Evolutionary conservation across 306 rosid genomes (phyloP), one percentile per base, ranked within the genome.

Genomic region (Alnus glutinosa): DNA sequence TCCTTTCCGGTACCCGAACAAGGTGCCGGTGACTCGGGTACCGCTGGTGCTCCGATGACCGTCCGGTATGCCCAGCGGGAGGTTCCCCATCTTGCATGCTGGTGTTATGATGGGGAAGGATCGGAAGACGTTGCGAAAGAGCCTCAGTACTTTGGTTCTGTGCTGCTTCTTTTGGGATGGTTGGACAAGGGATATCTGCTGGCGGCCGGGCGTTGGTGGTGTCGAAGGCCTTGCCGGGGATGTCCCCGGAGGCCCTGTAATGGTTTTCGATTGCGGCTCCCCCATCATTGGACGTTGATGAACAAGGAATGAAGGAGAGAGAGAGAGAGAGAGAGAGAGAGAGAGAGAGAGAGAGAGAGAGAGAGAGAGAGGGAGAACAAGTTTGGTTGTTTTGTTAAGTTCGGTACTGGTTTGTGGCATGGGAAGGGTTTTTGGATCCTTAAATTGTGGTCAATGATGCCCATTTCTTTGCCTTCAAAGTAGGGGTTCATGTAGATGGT

Each of bases 71-170:
- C 84, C 86, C 15, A 36, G 36, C 8, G 85, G 86, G 72, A 88
- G 39, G 0, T 86, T 0, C 0, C 96, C 92, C 78, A 89, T 88
- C 57, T 82, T 91, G 80, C 98, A 93, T 3, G 85, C 14, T 0
- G 97, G 90, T 0, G 91, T 57, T 50, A 94, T 82, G 79, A 94
- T 91, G 11, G 98, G 98, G 52, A 92, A 77, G 4, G 97, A 90
- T 0, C 97, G 89, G 10, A 94, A 82, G 2, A 92, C 93, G 8
- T 96, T 89, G 7, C 93, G 88, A 62, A 89, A 89, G 11, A 84
- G 88, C 0, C 91, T 88, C 1, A 86, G 10, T 2, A 86, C 84
- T 83, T 85, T 92, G 74, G 85, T 48, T 81, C 76, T 89, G 74
- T 66, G 79, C 55, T 82, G 85, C 72, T 80, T 87, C 39, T 80